Evolutionary conservation across 2,329 filamentous ascomycete genomes (phyloP), one percentile per base, ranked within the genome.

Genomic region (Aspergillus eucalypticola): DNA sequence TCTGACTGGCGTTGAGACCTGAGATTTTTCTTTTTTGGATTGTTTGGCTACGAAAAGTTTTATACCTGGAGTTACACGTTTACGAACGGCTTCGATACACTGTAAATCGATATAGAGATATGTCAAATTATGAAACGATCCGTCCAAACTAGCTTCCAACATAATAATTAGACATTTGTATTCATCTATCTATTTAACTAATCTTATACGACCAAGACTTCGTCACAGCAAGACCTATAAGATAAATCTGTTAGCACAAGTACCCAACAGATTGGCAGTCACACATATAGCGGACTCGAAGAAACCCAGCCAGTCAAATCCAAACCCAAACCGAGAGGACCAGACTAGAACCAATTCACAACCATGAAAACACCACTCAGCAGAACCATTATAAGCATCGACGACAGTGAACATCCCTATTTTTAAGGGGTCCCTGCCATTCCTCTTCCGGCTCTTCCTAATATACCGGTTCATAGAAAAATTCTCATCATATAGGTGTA

Each of bases 361-460:
- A 56, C 38, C 41, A 56, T 46, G 25, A 15, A 58, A 65, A 70
- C 65, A 66, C 67, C 69, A 70, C 66, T 79, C 77, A 79, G 77
- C 66, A 73, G 76, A 79, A 79, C 77, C 77, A 72, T 78, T 79
- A 68, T 79, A 79, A 79, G 77, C 77, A 79, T 69, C 77, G 77
- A 79, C 77, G 71, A 75, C 77, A 75, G 69, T 64, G 64, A 63
- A 58, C 66, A 60, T 59, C 62, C 23, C 58, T 65, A 13, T 35
- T 13, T 35, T 35, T 35, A 15, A 35, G 32, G 32, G 35, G 59
- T 35, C 65, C 67, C 63, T 73, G 77, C 57, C 77, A 79, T 79
- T 74, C 77, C 77, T 79, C 68, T 79, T 79, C 76, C 77, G 77
- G 77, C 77, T 79, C 77, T 79, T 79, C 77, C 77, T 79, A 79